Conservation (phyloP, 2,329 filamentous ascomycete genomes). For the Cytospora mali region DNA sequence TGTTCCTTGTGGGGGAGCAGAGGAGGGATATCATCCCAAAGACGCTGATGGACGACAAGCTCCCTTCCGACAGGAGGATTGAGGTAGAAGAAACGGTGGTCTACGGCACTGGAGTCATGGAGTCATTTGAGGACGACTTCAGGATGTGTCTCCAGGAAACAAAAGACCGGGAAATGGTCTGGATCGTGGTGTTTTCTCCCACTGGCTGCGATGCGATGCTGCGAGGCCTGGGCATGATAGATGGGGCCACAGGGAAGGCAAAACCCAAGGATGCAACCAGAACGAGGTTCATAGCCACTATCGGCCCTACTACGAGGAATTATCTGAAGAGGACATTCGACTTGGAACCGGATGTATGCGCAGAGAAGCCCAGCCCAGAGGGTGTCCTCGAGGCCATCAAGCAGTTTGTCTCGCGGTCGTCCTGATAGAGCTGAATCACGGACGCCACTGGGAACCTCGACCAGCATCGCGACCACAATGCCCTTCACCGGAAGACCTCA, state of each 20-base stretch:
- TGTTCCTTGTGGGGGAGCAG: constrained; percentile 91
- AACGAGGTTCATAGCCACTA: constrained; percentile 74
- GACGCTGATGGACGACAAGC: constrained; percentile 63
- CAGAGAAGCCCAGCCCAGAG: constrained; percentile 78
- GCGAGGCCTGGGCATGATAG: constrained; percentile 53
- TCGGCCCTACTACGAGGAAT: constrained; percentile 88
- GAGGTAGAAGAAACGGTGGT: constrained; percentile 78
- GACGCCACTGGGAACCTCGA: background rate
- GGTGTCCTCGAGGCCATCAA: constrained; percentile 73
- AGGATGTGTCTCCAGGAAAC: constrained; percentile 51
- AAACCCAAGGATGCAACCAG: constrained; percentile 36
- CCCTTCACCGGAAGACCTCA: background rate
- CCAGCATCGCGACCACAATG: background rate
- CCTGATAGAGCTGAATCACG: background rate
- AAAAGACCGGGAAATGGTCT: constrained; percentile 49
- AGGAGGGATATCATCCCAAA: constrained; percentile 87
- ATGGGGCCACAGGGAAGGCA: constrained; percentile 47
- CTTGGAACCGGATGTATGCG: constrained; percentile 77
- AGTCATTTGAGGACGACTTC: constrained; percentile 74
- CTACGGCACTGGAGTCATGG: constrained; percentile 84
- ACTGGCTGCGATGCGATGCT: constrained; percentile 66
- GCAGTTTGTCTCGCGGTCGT: constrained; percentile 39
- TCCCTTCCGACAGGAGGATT: constrained; percentile 57
- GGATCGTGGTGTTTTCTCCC: constrained; percentile 77
- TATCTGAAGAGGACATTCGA: constrained; percentile 67